These are phyloP conservation scores for Nicotiana rustica DNA, from an alignment of 305 asterid species.

Conservation along the genomic window DNA sequence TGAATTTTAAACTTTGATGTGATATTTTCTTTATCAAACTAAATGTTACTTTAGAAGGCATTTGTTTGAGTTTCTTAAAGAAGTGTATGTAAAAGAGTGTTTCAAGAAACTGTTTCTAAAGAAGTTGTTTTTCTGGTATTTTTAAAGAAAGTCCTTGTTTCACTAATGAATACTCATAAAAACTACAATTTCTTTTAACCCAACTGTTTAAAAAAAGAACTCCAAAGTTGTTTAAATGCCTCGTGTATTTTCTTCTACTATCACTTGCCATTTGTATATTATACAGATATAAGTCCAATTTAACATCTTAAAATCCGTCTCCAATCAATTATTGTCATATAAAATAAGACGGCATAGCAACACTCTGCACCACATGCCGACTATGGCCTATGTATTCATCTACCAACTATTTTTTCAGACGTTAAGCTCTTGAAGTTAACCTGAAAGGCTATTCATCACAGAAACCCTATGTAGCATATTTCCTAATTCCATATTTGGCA, in stretches of 20 bases:
- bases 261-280: background rate
- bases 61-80: background rate
- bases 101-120: background rate
- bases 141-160: background rate
- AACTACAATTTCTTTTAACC: background rate
- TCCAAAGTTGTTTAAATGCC: background rate
- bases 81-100: background rate
- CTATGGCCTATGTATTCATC: background rate
- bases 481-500: background rate
- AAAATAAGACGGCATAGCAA: background rate
- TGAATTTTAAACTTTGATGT: background rate
- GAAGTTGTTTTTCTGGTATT: background rate
- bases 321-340: background rate
- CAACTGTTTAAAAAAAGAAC: no score
- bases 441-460: background rate
- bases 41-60: background rate
- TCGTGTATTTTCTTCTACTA: background rate
- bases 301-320: conserved; percentile 12
- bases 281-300: background rate
- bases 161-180: background rate
- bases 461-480: background rate
- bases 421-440: conserved; percentile 5
- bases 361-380: background rate
- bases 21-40: background rate
- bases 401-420: background rate